These are phyloP conservation scores for Diddensiella caesifluorescens DNA, from an alignment of 805 yeast genomes.

Conservation along the genomic window DNA sequence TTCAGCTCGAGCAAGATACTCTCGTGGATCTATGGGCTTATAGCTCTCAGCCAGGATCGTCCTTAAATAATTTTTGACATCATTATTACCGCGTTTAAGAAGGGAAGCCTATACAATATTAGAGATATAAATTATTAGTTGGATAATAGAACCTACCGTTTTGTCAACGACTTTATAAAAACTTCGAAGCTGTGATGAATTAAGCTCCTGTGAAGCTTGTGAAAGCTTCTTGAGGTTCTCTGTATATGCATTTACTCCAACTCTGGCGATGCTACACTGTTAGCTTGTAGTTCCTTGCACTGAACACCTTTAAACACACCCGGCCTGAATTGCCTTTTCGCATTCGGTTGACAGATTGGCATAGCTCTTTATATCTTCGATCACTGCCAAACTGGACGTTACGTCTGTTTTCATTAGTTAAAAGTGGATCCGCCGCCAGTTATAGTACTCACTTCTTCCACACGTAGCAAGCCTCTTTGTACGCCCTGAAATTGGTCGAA, in stretches of 20 bases:
- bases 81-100: conserved; percentile 52
- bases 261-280: conserved; percentile 2
- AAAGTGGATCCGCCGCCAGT: conserved; percentile 35
- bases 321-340: conserved; percentile 33
- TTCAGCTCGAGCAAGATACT: conserved; percentile 37
- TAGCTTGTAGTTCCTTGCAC: neutral
- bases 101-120: conserved; percentile 42
- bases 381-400: conserved; percentile 24
- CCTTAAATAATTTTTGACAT: conserved; percentile 46
- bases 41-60: conserved; percentile 38
- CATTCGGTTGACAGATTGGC: conserved; percentile 42
- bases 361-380: conserved; percentile 31
- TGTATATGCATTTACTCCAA: conserved; percentile 23
- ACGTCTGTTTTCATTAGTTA: conserved; percentile 20
- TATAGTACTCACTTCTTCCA: conserved; percentile 53
- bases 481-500: conserved; percentile 66
- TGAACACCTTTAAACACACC: conserved; percentile 16
- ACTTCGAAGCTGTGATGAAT: conserved; percentile 21
- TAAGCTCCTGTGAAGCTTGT: conserved; percentile 24
- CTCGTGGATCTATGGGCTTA: conserved; percentile 43
- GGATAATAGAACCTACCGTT: conserved; percentile 15
- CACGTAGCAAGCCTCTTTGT: conserved; percentile 52
- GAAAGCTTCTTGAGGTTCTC: conserved; percentile 24
- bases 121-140: neutral
- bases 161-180: conserved; percentile 66